Evolutionary conservation across 164 flowering plant genomes (phyloP).

Genomic region (Dillenia turbinata): DNA sequence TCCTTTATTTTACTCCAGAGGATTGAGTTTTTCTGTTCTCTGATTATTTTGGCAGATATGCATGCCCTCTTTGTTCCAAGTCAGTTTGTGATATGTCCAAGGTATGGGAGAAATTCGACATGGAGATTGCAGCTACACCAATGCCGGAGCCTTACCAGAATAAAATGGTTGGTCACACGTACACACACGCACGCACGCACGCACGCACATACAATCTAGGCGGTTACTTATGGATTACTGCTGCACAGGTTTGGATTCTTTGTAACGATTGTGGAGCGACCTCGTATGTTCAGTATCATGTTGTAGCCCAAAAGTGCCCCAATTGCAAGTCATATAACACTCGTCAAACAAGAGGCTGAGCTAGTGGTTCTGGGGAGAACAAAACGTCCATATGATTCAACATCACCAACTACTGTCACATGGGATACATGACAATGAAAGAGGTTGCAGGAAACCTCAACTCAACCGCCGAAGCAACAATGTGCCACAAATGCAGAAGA

Average conservation of each 20-base stretch:
- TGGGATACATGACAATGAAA: no score
- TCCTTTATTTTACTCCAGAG: background rate
- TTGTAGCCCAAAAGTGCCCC: constrained; percentile 78
- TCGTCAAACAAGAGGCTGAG: constrained; percentile 47
- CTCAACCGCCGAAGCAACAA: no score
- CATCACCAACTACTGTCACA: no score
- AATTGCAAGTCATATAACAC: constrained; percentile 89
- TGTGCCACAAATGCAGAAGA: no score
- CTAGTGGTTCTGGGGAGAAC: no score
- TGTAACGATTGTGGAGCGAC: constrained; percentile 79
- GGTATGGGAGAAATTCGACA: constrained; percentile 86
- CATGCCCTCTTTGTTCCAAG: constrained; percentile 93
- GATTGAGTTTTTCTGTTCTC: background rate
- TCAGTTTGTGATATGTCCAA: constrained; percentile 96
- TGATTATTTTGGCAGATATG: constrained; percentile 43
- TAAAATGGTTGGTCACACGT: constrained; percentile 61
- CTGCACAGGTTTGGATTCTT: constrained; percentile 63
- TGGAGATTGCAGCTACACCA: constrained; percentile 84
- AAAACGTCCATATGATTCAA: no score
- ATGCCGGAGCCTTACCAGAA: constrained; percentile 80
- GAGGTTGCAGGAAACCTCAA: no score
- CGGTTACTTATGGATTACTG: background rate
- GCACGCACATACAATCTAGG: background rate
- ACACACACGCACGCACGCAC: background rate
- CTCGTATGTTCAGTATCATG: constrained; percentile 61